phyloP scores from a whole-genome alignment of 148 eudicot species.

The Rheum nobile region DNA sequence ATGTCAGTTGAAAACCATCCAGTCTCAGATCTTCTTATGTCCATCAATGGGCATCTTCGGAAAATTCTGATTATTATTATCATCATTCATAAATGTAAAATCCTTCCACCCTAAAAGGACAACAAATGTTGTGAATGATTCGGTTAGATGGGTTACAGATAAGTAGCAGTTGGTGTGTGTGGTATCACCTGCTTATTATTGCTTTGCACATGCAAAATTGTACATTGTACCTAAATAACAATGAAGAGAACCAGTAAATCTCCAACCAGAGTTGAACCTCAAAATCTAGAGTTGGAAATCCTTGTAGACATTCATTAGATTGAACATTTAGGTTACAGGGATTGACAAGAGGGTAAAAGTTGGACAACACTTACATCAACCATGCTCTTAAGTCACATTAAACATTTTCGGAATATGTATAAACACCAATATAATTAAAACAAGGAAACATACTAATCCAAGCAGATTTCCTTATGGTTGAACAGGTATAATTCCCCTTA shows the following conservation, averaged over 20 bases:
- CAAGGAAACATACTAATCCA: not conserved
- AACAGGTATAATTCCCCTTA: not conserved
- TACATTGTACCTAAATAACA: not conserved
- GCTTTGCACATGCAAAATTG: not conserved
- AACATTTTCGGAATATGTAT: not conserved
- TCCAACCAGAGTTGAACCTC: not conserved
- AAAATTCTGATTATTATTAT: no score
- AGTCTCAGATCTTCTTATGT: no score
- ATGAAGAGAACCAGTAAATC: not conserved
- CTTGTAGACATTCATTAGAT: not conserved
- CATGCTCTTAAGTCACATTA: not conserved
- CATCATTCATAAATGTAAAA: no score
- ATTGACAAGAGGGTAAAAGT: not conserved
- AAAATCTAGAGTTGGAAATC: not conserved
- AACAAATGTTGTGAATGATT: no score
- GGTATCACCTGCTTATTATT: no score
- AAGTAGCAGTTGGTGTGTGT: no score
- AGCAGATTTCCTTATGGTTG: no score
- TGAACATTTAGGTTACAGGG: not conserved
- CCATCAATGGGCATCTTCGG: no score
- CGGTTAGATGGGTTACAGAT: no score
- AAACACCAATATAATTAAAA: not conserved
- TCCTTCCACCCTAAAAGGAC: no score
- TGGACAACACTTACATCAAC: not conserved
- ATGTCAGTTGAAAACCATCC: no score